Percentiles rank a stretch among this genome's conserved stretches.
These are phyloP conservation scores for Leptographium radiaticola DNA, from an alignment of 2,329 filamentous ascomycete species.

Conservation along the genomic window DNA sequence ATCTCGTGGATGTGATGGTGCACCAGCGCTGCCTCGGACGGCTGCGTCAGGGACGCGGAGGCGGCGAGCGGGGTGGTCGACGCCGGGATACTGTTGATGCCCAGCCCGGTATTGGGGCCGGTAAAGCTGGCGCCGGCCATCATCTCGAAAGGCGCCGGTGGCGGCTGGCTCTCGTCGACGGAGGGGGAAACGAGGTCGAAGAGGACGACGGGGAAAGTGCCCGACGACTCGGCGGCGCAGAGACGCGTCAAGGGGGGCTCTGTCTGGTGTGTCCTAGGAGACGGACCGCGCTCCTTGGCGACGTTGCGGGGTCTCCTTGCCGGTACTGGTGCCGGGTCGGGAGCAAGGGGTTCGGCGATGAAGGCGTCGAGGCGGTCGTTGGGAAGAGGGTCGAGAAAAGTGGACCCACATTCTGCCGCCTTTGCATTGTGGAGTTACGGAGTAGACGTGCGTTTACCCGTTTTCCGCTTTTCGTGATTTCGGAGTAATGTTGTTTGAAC, in stretches of 20 bases:
- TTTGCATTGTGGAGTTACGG: background rate
- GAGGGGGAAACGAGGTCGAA: background rate
- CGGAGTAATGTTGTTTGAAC: too few species aligned
- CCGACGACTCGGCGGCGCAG: constrained; percentile 24
- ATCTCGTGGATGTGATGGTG: constrained; percentile 66
- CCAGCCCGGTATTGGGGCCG: constrained; percentile 6
- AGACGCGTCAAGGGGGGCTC: constrained; percentile 37
- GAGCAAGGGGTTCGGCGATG: constrained; percentile 6
- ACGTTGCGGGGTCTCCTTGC: constrained; percentile 18
- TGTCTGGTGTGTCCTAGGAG: constrained; percentile 40
- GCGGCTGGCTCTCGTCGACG: background rate
- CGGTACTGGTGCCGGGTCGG: constrained; percentile 23
- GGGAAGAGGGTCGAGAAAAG: background rate
- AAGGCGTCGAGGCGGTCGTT: constrained; percentile 9
- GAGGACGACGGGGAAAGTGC: constrained; percentile 4
- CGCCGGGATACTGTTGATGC: constrained; percentile 13
- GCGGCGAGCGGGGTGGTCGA: constrained; percentile 16
- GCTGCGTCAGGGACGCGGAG: constrained; percentile 10
- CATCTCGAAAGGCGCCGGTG: background rate
- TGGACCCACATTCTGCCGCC: background rate
- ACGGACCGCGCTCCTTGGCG: constrained; percentile 36
- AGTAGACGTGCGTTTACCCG: too few species aligned
- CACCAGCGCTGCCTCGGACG: constrained; percentile 30
- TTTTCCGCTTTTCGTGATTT: too few species aligned
- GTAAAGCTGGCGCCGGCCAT: constrained; percentile 2